Percentiles rank a stretch among this genome's conserved stretches.
These are phyloP conservation scores for Sisymbrium irio DNA, from an alignment of 345 rosid species.

Conservation along the genomic window DNA sequence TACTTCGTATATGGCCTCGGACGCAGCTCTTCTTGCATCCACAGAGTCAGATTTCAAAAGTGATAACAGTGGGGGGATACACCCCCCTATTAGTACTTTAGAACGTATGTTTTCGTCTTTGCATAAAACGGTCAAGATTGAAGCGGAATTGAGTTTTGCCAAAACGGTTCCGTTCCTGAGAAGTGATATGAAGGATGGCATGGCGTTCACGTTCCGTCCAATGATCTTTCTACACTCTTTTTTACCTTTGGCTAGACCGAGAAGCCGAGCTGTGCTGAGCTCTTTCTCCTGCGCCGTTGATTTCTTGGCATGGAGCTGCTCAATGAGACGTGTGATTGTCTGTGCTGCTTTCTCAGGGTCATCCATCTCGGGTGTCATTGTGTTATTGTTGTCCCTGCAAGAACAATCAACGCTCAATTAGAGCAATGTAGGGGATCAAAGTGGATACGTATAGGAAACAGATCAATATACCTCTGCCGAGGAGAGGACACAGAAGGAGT, in stretches of 20 bases:
- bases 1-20: conserved; percentile 80
- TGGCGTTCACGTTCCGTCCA: conserved; percentile 72
- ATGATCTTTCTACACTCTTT: conserved; percentile 72
- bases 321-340: conserved; percentile 65
- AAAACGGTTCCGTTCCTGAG: conserved; percentile 66
- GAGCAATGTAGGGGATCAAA: background rate
- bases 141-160: conserved; percentile 77
- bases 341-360: conserved; percentile 57
- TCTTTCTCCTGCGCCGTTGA: conserved; percentile 76
- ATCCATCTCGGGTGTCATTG: conserved; percentile 38
- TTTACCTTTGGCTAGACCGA: conserved; percentile 60
- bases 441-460: background rate
- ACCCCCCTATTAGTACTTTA: conserved; percentile 85
- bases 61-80: conserved; percentile 79
- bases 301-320: conserved; percentile 66
- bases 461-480: conserved; percentile 6
- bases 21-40: conserved; percentile 76
- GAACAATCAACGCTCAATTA: background rate
- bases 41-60: conserved; percentile 69
- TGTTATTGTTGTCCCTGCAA: conserved; percentile 52
- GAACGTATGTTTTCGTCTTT: conserved; percentile 73
- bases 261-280: conserved; percentile 66
- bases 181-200: conserved; percentile 81
- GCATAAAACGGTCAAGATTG: conserved; percentile 59
- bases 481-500: conserved; percentile 8